These are phyloP conservation scores for Chalaropsis thielavioides DNA, from an alignment of 2,329 filamentous ascomycete species.

Conservation along the genomic window DNA sequence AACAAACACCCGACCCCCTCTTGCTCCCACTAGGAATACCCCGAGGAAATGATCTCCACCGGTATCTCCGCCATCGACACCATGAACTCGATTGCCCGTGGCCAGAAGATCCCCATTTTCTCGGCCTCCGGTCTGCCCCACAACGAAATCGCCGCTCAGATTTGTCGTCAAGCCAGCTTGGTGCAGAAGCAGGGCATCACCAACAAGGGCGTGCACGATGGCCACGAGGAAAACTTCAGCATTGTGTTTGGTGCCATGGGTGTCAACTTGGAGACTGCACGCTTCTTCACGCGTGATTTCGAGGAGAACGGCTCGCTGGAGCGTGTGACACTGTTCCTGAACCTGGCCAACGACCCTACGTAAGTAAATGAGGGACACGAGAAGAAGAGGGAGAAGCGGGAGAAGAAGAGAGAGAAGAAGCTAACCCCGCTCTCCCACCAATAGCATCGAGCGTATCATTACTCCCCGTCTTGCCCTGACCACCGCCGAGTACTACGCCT, in stretches of 20 bases:
- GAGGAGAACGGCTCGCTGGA: conserved; percentile 99
- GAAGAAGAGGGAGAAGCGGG: not conserved
- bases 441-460: conserved; percentile 96
- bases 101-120: conserved; percentile 99
- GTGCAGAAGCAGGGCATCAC: conserved; percentile 64
- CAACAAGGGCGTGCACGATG: conserved; percentile 91
- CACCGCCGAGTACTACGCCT: conserved; percentile 98
- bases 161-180: conserved; percentile 90
- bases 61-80: conserved; percentile 98
- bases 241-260: conserved; percentile 99
- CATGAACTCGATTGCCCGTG: conserved; percentile 95
- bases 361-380: conserved; percentile 34
- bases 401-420: not conserved
- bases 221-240: conserved; percentile 97
- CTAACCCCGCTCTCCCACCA: not conserved
- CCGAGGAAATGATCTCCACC: conserved; percentile 99
- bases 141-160: conserved; percentile 98
- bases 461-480: conserved; percentile 95
- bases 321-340: conserved; percentile 92
- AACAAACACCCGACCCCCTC: not conserved
- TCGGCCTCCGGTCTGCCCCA: conserved; percentile 95
- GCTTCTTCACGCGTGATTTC: conserved; percentile 97
- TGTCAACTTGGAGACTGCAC: conserved; percentile 97
- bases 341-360: conserved; percentile 98
- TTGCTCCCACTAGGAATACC: conserved; percentile 56